Evolutionary conservation across 2,329 filamentous ascomycete species (phyloP).

Genomic region (Fusarium haematococcum): DNA sequence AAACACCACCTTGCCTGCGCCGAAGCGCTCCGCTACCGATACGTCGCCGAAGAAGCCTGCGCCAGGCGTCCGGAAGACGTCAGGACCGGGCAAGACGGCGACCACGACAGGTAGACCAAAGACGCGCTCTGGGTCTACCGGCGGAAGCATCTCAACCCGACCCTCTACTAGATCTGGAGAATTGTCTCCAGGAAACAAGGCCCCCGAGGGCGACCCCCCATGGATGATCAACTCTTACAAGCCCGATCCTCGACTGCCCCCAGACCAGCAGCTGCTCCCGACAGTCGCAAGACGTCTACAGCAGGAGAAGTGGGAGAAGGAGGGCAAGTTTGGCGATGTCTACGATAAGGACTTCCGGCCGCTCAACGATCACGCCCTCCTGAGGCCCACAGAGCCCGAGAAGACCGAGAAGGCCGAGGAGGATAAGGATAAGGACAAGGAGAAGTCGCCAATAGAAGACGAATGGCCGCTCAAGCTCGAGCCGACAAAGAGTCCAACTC

Average conservation of each 20-base stretch:
- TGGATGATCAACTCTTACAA: slow-evolving; percentile 97
- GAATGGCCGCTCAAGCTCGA: slow-evolving; percentile 71
- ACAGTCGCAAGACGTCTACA: slow-evolving; percentile 92
- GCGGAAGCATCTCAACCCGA: slow-evolving; percentile 62
- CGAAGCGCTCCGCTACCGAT: slow-evolving; percentile 61
- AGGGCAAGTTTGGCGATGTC: slow-evolving; percentile 85
- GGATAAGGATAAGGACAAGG: slow-evolving; percentile 34
- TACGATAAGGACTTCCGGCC: slow-evolving; percentile 92
- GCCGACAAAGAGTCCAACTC: slow-evolving; percentile 59
- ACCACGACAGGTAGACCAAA: slow-evolving; percentile 65
- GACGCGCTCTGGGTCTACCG: slow-evolving; percentile 68
- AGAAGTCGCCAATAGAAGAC: slow-evolving; percentile 36
- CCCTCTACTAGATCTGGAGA: slow-evolving; percentile 74
- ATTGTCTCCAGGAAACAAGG: slow-evolving; percentile 63
- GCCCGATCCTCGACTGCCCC: slow-evolving; percentile 91
- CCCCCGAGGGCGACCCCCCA: slow-evolving; percentile 92
- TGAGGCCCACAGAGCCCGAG: slow-evolving; percentile 57
- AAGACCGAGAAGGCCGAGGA: slow-evolving; percentile 34
- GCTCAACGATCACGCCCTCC: slow-evolving; percentile 74
- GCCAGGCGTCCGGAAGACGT: slow-evolving; percentile 57
- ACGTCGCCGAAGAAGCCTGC: slow-evolving; percentile 65
- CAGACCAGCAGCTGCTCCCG: slow-evolving; percentile 94
- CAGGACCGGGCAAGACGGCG: slow-evolving; percentile 56
- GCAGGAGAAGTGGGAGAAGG: slow-evolving; percentile 94
- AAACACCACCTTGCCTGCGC: slow-evolving; percentile 36